These are phyloP conservation scores for Pythium phragmiticola DNA, from an alignment of 352 stramenopile species.

Conservation along the genomic window DNA sequence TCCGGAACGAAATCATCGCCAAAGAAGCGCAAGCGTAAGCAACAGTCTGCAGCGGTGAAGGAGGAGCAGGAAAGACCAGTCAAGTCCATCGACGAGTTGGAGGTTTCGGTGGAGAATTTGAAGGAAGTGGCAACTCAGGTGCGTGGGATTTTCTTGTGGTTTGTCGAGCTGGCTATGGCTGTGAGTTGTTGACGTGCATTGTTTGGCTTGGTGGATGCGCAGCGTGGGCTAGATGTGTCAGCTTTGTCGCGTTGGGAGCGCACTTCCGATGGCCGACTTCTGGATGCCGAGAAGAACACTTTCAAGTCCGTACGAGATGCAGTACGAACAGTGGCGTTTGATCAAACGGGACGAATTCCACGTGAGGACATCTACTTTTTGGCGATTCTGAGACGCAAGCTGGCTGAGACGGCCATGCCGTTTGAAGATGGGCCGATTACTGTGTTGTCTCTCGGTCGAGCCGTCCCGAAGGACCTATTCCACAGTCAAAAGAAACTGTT, in stretches of 20 bases:
- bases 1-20: constrained; percentile 17
- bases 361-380: constrained; percentile 76
- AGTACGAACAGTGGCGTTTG: constrained; percentile 39
- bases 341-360: constrained; percentile 37
- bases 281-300: constrained; percentile 38
- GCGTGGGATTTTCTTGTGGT: not conserved
- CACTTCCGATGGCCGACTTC: constrained; percentile 41
- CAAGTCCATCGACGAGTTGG: constrained; percentile 19
- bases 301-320: constrained; percentile 54
- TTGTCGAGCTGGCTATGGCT: not conserved
- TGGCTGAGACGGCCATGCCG: constrained; percentile 54
- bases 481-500: constrained; percentile 80
- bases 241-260: constrained; percentile 38
- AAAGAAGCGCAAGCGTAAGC: constrained; percentile 22
- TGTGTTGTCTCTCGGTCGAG: constrained; percentile 44
- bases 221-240: constrained; percentile 39
- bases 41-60: not conserved
- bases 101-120: constrained; percentile 18
- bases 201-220: not conserved
- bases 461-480: constrained; percentile 64
- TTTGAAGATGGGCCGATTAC: constrained; percentile 72
- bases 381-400: constrained; percentile 51
- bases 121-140: constrained; percentile 18
- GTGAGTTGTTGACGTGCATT: not conserved
- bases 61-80: not conserved